phyloP scores from a whole-genome alignment of 2,329 filamentous ascomycete genomes.

The Botrytis fabae region DNA sequence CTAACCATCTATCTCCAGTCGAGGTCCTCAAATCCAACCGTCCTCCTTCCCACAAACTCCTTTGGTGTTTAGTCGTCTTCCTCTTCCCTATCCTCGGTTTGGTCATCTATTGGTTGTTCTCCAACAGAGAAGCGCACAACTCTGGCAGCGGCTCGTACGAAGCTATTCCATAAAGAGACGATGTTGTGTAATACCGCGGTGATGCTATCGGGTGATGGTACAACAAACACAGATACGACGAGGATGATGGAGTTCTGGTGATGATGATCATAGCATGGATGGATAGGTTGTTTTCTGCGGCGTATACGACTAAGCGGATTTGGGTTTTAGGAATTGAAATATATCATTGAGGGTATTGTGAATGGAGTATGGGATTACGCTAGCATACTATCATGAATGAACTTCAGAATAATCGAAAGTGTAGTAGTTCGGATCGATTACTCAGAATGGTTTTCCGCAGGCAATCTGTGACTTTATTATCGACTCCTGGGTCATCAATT shows the following conservation, averaged over 20 bases:
- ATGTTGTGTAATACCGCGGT: too few relatives aligned
- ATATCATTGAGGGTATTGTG: neutral
- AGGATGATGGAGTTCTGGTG: constrained; percentile 6
- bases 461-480: neutral
- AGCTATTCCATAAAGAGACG: constrained; percentile 36
- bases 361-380: neutral
- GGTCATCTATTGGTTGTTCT: constrained; percentile 64
- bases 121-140: constrained; percentile 58
- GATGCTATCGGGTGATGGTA: neutral
- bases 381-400: constrained; percentile 10
- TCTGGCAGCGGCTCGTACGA: constrained; percentile 54
- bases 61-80: constrained; percentile 65
- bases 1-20: constrained; percentile 46
- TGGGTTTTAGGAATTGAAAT: neutral
- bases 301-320: constrained; percentile 2
- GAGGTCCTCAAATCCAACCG: constrained; percentile 66
- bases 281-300: neutral
- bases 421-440: rapidly evolving
- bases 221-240: neutral
- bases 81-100: constrained; percentile 63
- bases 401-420: neutral
- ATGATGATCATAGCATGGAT: neutral
- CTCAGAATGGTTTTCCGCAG: too few relatives aligned
- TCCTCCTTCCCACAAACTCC: constrained; percentile 55
- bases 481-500: neutral